These are phyloP conservation scores for Flaveria sonorensis DNA, from an alignment of 129 eudicot genomes.

Conservation along the genomic window DNA sequence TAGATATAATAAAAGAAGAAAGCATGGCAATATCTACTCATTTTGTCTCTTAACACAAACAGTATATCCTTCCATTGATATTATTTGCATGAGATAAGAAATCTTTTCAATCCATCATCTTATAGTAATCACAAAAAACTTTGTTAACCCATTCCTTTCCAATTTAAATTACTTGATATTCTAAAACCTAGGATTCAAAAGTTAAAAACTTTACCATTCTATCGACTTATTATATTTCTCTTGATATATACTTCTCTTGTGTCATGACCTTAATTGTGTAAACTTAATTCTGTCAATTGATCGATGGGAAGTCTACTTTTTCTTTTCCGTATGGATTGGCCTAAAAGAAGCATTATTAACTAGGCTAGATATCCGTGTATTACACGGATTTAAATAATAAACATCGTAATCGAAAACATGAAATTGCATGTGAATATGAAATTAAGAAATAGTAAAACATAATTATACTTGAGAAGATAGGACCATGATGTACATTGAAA, in stretches of 20 bases:
- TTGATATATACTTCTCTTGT: neutral
- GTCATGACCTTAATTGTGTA: neutral
- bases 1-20: constrained; percentile 42
- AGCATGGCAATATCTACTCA: constrained; percentile 45
- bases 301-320: neutral
- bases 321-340: neutral
- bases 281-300: neutral
- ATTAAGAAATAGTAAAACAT: too few relatives aligned
- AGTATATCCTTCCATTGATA: constrained; percentile 23
- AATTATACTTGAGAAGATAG: too few relatives aligned
- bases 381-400: too few relatives aligned
- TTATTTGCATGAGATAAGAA: constrained; percentile 40
- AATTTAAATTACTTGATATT: neutral
- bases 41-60: constrained; percentile 37
- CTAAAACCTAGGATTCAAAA: constrained; percentile 3
- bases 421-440: too few relatives aligned
- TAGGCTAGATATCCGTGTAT: too few relatives aligned
- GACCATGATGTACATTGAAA: too few relatives aligned
- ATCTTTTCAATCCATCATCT: constrained; percentile 25
- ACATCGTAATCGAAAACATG: too few relatives aligned
- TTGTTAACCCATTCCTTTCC: constrained; percentile 7
- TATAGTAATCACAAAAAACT: constrained; percentile 29
- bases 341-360: neutral
- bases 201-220: neutral
- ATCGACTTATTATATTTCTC: neutral